Conservation (phyloP, 345 rosid species). For the Aegle marmelos region DNA sequence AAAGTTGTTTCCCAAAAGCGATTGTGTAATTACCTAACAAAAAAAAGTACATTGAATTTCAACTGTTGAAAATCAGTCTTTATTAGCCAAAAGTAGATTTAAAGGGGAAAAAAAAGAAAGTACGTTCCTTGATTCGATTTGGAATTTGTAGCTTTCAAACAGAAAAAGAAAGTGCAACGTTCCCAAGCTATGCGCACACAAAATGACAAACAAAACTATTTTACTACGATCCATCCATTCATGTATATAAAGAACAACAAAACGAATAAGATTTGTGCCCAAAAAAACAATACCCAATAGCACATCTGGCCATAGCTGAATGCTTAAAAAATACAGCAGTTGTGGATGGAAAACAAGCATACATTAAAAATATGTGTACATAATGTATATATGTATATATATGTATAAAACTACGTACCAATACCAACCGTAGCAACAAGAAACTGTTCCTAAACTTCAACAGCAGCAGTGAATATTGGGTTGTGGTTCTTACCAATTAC, state of each 20-base stretch:
- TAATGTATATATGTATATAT: neutral
- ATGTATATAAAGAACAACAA: neutral
- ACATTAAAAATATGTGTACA: slow-evolving; percentile 2
- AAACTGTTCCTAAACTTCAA: slow-evolving; percentile 4
- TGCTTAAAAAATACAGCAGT: neutral
- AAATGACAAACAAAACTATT: neutral
- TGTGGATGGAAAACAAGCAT: neutral
- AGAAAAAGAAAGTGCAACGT: neutral
- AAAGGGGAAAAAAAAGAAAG: too few species aligned
- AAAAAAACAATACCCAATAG: neutral
- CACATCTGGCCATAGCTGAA: neutral
- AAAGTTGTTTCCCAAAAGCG: too few species aligned
- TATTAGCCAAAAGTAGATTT: too few species aligned
- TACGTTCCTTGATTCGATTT: too few species aligned
- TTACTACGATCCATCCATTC: neutral
- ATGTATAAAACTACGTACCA: slow-evolving; percentile 7
- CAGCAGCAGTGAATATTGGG: slow-evolving; percentile 6
- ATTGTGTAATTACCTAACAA: too few species aligned
- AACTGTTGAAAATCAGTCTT: too few species aligned
- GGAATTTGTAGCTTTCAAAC: too few species aligned
- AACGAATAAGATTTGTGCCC: neutral
- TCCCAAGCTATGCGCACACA: neutral
- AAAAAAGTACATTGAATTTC: too few species aligned
- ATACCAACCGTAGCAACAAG: neutral
- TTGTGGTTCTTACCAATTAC: neutral